Evolutionary conservation across 768 basidiomycete genomes (phyloP).

Genomic region (Calocybe indica): DNA sequence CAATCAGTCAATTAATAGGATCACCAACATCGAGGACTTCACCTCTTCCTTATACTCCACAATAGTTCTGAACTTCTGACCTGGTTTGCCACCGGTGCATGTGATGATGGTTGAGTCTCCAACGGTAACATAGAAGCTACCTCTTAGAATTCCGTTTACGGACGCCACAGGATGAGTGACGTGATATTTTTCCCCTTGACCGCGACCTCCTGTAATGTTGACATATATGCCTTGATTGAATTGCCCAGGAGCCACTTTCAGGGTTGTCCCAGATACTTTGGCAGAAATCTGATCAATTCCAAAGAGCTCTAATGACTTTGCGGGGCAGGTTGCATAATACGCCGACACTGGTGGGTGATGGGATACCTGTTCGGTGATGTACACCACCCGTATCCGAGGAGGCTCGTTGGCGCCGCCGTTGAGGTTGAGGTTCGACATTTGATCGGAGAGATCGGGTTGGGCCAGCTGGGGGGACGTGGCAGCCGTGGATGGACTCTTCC

Average conservation of each 20-base stretch:
- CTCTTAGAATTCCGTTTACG: constrained; percentile 90
- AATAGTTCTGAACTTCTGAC: constrained; percentile 66
- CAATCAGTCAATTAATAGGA: constrained; percentile 2
- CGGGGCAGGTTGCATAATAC: constrained; percentile 73
- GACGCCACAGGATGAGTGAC: constrained; percentile 86
- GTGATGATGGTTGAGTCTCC: constrained; percentile 76
- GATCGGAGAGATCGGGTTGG: constrained; percentile 40
- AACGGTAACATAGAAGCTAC: constrained; percentile 88
- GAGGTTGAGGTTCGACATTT: constrained; percentile 59
- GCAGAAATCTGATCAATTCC: constrained; percentile 95
- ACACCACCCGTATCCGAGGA: constrained; percentile 52
- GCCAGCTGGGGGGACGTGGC: constrained; percentile 43
- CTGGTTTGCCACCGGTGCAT: constrained; percentile 62
- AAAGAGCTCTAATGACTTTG: constrained; percentile 59
- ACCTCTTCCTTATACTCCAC: constrained; percentile 98
- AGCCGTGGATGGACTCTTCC: constrained; percentile 49
- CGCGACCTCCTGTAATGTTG: constrained; percentile 64
- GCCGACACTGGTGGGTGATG: constrained; percentile 96
- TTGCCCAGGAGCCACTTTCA: constrained; percentile 78
- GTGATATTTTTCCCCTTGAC: constrained; percentile 76
- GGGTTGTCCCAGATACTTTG: constrained; percentile 81
- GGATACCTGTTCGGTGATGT: constrained; percentile 89
- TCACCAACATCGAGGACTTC: constrained; percentile 14
- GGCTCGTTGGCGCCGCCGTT: constrained; percentile 9
- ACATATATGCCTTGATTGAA: constrained; percentile 89